Evolutionary conservation across 441 rosid genomes (phyloP), one percentile per base, ranked within the genome.

Genomic region (Pelargonium citronellum): DNA sequence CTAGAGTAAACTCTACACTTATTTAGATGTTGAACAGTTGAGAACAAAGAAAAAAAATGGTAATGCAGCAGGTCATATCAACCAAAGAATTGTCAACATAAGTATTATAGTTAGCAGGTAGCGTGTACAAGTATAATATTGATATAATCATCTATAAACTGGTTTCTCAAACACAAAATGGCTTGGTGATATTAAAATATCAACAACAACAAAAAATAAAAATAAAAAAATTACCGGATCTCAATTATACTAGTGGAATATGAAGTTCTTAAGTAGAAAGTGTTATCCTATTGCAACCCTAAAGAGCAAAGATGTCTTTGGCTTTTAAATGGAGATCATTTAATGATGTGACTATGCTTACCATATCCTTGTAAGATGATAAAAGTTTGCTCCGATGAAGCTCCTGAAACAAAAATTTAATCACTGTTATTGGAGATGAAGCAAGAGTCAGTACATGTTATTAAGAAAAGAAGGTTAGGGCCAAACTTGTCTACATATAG

Each of bases 311-410:
- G 6, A 53, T 63, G 58, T 17, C 11, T 68, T 12, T 30, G 66
- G 51, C 58, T 57, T n/a, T 58, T 9, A 39, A 20, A 49, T 5
- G 55, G 37, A 68, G 13, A 66, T 47, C 7, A 60, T 15, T 17
- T 37, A 17, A 19, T n/a, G 58, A 16, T 55, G 46, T 49, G 71
- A 27, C 13, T 44, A 49, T 61, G 71, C 87, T 66, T 85, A 93
- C 98, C 97, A 93, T 80, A 41, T 84, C 86, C 80, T 82, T 82
- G 85, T 91, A 93, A 2, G 89, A 85, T 1, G 83, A 89, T 67
- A 87, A 74, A 66, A 92, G 84, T 49, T 84, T 83, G 76, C 67
- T 64, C 69, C 78, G 75, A 74, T 82, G 77, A 63, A 83, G 76
- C 79, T 83, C 89, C 97, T 91, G 84, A 39, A 76, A 68, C 51